Conservation (phyloP, 352 stramenopile species). For the Pythium dissotocum region DNA sequence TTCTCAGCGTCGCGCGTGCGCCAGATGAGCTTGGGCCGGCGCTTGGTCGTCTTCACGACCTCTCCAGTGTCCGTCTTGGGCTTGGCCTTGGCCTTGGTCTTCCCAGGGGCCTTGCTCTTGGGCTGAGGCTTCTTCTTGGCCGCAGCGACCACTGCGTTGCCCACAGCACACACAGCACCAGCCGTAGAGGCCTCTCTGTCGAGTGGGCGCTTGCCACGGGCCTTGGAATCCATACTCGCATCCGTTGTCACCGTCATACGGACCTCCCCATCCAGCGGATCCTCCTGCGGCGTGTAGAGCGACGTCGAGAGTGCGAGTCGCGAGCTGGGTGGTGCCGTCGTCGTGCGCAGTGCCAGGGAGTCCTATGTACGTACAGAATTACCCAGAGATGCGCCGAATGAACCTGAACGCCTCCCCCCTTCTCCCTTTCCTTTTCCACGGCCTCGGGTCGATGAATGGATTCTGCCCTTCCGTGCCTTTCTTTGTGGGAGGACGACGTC, state of each 20-base stretch:
- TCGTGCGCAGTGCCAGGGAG: no score
- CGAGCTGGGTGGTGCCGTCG: background rate
- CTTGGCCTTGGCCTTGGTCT: background rate
- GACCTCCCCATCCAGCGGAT: background rate
- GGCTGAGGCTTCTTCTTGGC: background rate
- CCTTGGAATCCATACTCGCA: background rate
- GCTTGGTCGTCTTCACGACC: background rate
- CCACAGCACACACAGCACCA: background rate
- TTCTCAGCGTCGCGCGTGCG: slow-evolving; percentile 51
- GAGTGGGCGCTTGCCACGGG: background rate
- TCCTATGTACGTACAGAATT: no score
- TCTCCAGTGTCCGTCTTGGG: slow-evolving; percentile 4
- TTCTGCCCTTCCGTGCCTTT: background rate
- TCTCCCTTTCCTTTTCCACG: no score
- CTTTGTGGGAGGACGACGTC: background rate
- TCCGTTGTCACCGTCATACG: background rate
- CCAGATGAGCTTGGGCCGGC: slow-evolving; percentile 50
- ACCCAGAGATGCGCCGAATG: no score
- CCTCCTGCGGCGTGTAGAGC: background rate
- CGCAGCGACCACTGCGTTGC: background rate
- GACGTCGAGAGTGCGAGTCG: background rate
- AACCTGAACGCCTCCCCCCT: no score
- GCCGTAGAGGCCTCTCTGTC: background rate
- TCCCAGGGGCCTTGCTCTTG: background rate
- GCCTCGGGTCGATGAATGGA: background rate